These are phyloP conservation scores for Tetrapisispora pingtungensis DNA, from an alignment of 805 yeast species.

Conservation along the genomic window DNA sequence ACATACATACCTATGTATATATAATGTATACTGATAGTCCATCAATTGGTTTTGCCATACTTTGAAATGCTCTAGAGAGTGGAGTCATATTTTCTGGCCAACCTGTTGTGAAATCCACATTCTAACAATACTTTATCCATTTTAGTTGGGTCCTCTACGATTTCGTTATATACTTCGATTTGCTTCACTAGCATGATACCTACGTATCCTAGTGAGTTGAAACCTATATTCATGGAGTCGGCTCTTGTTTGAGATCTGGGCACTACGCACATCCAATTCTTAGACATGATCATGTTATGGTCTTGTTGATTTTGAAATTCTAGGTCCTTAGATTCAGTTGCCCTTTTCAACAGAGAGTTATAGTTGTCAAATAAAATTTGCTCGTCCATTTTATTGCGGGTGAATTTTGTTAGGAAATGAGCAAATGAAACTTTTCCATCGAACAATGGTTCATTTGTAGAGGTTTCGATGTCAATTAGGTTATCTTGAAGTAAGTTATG, in stretches of 20 bases:
- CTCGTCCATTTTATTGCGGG: conserved; percentile 31
- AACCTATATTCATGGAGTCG: conserved; percentile 39
- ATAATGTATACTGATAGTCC: too few relatives aligned
- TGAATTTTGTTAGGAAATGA: conserved; percentile 67
- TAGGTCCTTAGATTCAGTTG: conserved; percentile 40
- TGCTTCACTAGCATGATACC: conserved; percentile 74
- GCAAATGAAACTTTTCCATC: conserved; percentile 62
- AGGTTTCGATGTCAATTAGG: conserved; percentile 37
- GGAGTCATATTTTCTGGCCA: too few relatives aligned
- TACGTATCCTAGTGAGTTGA: conserved; percentile 72
- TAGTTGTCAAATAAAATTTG: neutral
- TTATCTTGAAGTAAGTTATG: conserved; percentile 50
- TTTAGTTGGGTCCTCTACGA: conserved; percentile 35
- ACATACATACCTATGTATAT: neutral
- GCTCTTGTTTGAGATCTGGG: conserved; percentile 60
- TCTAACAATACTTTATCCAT: conserved; percentile 45
- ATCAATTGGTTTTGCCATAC: too few relatives aligned
- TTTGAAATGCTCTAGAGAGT: too few relatives aligned
- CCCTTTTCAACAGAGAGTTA: conserved; percentile 51
- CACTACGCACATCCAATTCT: conserved; percentile 74
- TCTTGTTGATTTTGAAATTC: conserved; percentile 34
- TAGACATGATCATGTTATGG: conserved; percentile 75
- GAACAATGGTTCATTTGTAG: conserved; percentile 44
- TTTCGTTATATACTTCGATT: conserved; percentile 40
- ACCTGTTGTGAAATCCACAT: conserved; percentile 46